Base-by-base conservation (phyloP, 768 basidiomycete genomes). In the Suillus hirtellus region DNA sequence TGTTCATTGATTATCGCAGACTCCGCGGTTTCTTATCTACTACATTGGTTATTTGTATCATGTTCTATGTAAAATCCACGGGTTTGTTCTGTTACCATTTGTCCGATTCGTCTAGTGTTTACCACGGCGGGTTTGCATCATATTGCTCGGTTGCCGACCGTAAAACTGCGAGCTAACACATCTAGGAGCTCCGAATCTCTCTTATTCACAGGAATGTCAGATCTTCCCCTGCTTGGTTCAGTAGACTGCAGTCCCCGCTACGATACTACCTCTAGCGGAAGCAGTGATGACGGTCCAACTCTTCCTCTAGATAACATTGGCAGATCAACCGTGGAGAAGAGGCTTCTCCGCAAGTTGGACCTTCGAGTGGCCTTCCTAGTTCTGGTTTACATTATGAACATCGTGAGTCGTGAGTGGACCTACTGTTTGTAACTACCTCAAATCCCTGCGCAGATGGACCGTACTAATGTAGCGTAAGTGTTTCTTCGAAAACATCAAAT, bases 391-490 rank as follows among this genome's bases (percentile, higher is more conserved):
- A 79, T 81, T 62, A 72, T 82, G 62, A 82, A 82, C 72, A 80
- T 78, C 46, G 80, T 81, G 64, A 65, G 80, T 73, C 44, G 17
- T 17, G 11, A 2, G 15, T 11, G 3, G 11, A 35, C 21, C 4
- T 40, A n/a, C 17, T n/a, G n/a, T 50, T 15, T 24, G 24, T 1
- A 15, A 27, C 59, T 65, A 21, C 61, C 62, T 24, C 53, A 15
- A 58, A 27, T 43, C 34, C 60, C 27, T 64, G 15, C 54, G 19
- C 34, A 88, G 82, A 83, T 90, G 67, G 89, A 90, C 71, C 80
- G 89, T 37, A 89, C 87, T 69, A 89, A 89, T 70, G 84, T 80
- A 60, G 77, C 82, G 87, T 88, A 72, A 67, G 80, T 68, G 19
- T 24, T 3, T 24, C 10, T 58, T 58, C 1, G 10, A 40, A 42